phyloP scores from a whole-genome alignment of 2,329 filamentous ascomycete species.

The Dichotomopilus funicola region DNA sequence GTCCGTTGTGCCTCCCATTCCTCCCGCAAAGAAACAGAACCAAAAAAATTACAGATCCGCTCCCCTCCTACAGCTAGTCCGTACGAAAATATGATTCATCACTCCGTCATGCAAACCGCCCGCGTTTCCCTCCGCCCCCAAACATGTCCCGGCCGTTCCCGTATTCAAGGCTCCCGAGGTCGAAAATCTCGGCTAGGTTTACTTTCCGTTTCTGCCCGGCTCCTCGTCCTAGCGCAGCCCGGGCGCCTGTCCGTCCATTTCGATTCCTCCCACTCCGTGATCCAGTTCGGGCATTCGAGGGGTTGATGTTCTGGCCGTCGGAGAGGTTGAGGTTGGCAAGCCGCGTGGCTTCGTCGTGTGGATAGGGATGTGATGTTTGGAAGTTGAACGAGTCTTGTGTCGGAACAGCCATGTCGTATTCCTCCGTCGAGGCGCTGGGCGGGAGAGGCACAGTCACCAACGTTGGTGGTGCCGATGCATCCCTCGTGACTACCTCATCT shows the following conservation, averaged over 20 bases:
- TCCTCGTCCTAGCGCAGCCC: slow-evolving; percentile 47
- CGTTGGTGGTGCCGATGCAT: slow-evolving; percentile 30
- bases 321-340: slow-evolving; percentile 56
- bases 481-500: slow-evolving; percentile 32
- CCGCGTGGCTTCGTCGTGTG: slow-evolving; percentile 51
- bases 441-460: slow-evolving; percentile 16
- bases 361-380: slow-evolving; percentile 56
- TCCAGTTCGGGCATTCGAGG: slow-evolving; percentile 24
- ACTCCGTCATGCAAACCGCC: slow-evolving; percentile 37
- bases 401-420: slow-evolving; percentile 43
- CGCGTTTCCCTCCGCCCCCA: slow-evolving; percentile 43
- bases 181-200: slow-evolving; percentile 69
- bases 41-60: too few relatives aligned
- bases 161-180: slow-evolving; percentile 56
- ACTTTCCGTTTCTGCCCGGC: slow-evolving; percentile 68
- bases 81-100: background rate
- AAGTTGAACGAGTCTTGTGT: slow-evolving; percentile 62
- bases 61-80: too few relatives aligned
- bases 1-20: slow-evolving; percentile 1
- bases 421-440: slow-evolving; percentile 22
- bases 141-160: slow-evolving; percentile 52
- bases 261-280: slow-evolving; percentile 25
- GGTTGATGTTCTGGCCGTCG: slow-evolving; percentile 41
- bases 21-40: slow-evolving; percentile 5
- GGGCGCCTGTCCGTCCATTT: slow-evolving; percentile 12